Conservation (phyloP, 768 basidiomycete species). For the Russula foetens region DNA sequence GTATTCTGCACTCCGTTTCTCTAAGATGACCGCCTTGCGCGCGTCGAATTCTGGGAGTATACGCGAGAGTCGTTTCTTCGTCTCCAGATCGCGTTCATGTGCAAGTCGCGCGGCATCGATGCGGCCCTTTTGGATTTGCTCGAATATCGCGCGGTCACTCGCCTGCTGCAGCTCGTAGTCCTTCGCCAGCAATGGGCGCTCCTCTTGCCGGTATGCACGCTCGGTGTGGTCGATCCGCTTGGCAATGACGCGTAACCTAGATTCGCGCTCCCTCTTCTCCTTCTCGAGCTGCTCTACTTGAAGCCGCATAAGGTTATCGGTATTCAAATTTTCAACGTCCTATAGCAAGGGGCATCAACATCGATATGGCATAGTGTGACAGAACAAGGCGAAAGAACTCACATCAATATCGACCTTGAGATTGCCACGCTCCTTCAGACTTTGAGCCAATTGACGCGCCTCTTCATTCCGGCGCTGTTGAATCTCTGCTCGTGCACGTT, state of each 20-base stretch:
- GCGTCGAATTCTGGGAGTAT: conserved; percentile 64
- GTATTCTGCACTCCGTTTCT: conserved; percentile 58
- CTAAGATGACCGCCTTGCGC: conserved; percentile 45
- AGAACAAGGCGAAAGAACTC: conserved; percentile 21
- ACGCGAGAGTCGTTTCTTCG: conserved; percentile 66
- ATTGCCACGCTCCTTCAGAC: conserved; percentile 70
- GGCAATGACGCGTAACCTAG: conserved; percentile 69
- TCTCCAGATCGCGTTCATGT: conserved; percentile 59
- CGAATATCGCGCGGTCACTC: conserved; percentile 63
- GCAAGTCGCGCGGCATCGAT: conserved; percentile 44
- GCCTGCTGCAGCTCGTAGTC: conserved; percentile 87
- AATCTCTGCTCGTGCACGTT: conserved; percentile 60
- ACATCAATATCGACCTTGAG: conserved; percentile 66
- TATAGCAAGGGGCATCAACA: conserved; percentile 24
- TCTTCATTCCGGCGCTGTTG: conserved; percentile 75
- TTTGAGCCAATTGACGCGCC: conserved; percentile 81
- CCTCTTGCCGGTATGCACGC: conserved; percentile 90
- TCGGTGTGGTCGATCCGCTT: conserved; percentile 96
- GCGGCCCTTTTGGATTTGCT: conserved; percentile 48
- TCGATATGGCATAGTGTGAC: background rate
- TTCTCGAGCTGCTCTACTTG: conserved; percentile 96
- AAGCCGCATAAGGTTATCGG: conserved; percentile 76
- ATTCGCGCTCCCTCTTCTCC: conserved; percentile 83
- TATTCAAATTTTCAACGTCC: conserved; percentile 80
- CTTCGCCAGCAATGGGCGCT: conserved; percentile 71